These are phyloP conservation scores for Stachybotrys chlorohalonatus DNA, from an alignment of 2,329 filamentous ascomycete genomes.

Conservation along the genomic window DNA sequence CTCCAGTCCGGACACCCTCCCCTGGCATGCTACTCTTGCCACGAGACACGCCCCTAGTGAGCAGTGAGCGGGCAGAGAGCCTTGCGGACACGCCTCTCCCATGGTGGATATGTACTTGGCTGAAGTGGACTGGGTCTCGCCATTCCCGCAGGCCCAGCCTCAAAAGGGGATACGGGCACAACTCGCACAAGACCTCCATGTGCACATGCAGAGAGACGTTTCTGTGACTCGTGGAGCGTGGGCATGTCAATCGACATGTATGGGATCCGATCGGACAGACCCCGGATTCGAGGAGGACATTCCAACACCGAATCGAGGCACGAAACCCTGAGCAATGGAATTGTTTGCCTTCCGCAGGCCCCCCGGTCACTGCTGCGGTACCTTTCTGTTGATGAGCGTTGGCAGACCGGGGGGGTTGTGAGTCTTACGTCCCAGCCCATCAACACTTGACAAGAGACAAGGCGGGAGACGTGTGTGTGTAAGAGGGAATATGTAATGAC, in stretches of 20 bases:
- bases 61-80: background rate
- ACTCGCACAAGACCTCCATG: background rate
- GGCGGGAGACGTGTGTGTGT: background rate
- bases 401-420: background rate
- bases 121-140: background rate
- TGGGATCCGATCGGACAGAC: background rate
- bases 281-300: too few species aligned
- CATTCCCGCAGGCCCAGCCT: background rate
- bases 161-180: background rate
- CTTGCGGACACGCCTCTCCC: background rate
- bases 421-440: background rate
- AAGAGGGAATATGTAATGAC: background rate
- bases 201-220: background rate
- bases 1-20: background rate
- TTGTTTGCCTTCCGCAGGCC: too few species aligned
- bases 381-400: background rate
- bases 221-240: background rate
- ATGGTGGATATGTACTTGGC: background rate
- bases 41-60: conserved; percentile 1
- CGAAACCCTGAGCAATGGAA: too few species aligned
- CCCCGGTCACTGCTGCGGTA: background rate
- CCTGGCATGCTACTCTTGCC: background rate
- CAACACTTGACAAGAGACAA: background rate
- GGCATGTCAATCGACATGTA: background rate
- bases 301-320: too few species aligned